Percentiles rank a stretch among this genome's conserved stretches.
phyloP scores from a whole-genome alignment of 768 basidiomycete genomes.

The Trametopsis cervina region DNA sequence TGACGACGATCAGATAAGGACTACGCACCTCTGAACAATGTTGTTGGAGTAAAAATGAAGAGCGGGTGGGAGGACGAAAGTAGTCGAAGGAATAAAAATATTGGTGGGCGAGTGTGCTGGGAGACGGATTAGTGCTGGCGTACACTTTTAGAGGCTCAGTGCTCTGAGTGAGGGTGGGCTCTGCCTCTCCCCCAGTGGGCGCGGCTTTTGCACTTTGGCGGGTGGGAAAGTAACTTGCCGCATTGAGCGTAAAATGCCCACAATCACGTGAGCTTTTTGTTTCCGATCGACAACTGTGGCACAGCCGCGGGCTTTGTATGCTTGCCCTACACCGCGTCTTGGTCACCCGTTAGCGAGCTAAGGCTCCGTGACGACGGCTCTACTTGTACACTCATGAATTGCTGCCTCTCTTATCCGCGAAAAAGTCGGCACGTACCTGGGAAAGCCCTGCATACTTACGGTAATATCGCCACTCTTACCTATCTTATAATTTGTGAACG shows the following conservation, averaged over 20 bases:
- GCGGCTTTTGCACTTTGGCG: constrained; percentile 9
- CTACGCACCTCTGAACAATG: constrained; percentile 5
- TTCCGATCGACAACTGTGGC: too few relatives aligned
- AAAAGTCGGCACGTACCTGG: too few relatives aligned
- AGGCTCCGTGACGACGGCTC: too few relatives aligned
- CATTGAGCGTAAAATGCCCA: background rate
- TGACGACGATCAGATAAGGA: background rate
- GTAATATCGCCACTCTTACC: too few relatives aligned
- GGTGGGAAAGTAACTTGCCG: background rate
- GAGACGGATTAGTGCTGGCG: background rate
- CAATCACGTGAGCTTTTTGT: constrained; percentile 1
- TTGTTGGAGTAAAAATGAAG: background rate
- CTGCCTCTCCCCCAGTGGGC: constrained; percentile 1
- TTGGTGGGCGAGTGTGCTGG: background rate
- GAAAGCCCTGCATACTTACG: too few relatives aligned
- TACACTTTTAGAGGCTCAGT: background rate
- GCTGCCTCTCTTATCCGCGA: too few relatives aligned
- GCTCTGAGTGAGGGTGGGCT: constrained; percentile 11
- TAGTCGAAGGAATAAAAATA: background rate
- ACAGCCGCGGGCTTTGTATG: too few relatives aligned
- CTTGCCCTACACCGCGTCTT: too few relatives aligned
- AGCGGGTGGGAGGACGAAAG: background rate
- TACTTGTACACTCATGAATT: too few relatives aligned
- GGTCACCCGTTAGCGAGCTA: too few relatives aligned
- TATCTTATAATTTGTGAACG: too few relatives aligned